Percentiles rank a stretch among this genome's conserved stretches.
These are phyloP conservation scores for Cladosporium austrohemisphaericum DNA, from an alignment of 2,329 filamentous ascomycete species.

Conservation along the genomic window DNA sequence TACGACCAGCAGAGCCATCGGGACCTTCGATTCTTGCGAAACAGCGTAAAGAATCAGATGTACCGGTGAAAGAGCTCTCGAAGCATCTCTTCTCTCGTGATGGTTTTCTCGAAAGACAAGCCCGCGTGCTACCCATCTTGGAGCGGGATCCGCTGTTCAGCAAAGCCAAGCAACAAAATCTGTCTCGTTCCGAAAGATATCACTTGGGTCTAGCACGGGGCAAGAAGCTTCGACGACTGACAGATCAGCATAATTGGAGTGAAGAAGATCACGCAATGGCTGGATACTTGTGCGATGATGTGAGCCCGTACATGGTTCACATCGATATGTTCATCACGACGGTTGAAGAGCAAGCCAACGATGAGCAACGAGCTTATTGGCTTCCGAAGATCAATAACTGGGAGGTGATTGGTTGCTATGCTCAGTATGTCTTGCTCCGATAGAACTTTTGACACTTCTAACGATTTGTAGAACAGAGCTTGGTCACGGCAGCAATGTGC, in stretches of 20 bases:
- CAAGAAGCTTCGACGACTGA: slow-evolving; percentile 48
- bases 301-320: slow-evolving; percentile 52
- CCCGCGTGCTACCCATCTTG: slow-evolving; percentile 44
- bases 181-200: slow-evolving; percentile 51
- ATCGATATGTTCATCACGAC: slow-evolving; percentile 51
- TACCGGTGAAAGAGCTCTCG: slow-evolving; percentile 44
- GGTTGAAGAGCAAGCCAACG: slow-evolving; percentile 48
- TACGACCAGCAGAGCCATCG: slow-evolving; percentile 43
- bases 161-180: slow-evolving; percentile 49
- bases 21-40: slow-evolving; percentile 45
- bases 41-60: slow-evolving; percentile 44
- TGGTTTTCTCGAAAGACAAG: slow-evolving; percentile 48
- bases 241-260: slow-evolving; percentile 46
- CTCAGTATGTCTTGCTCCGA: slow-evolving; percentile 38
- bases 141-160: slow-evolving; percentile 47
- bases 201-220: slow-evolving; percentile 51
- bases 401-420: slow-evolving; percentile 52
- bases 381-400: slow-evolving; percentile 47
- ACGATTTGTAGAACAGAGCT: slow-evolving; percentile 39
- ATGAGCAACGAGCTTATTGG: slow-evolving; percentile 48
- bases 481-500: slow-evolving; percentile 52
- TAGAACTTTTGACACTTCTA: not conserved
- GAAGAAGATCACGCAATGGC: slow-evolving; percentile 50
- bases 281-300: slow-evolving; percentile 52
- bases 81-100: slow-evolving; percentile 45